Base-by-base conservation (phyloP, 2,329 filamentous ascomycete species). In the Magnaporthiopsis poae region DNA sequence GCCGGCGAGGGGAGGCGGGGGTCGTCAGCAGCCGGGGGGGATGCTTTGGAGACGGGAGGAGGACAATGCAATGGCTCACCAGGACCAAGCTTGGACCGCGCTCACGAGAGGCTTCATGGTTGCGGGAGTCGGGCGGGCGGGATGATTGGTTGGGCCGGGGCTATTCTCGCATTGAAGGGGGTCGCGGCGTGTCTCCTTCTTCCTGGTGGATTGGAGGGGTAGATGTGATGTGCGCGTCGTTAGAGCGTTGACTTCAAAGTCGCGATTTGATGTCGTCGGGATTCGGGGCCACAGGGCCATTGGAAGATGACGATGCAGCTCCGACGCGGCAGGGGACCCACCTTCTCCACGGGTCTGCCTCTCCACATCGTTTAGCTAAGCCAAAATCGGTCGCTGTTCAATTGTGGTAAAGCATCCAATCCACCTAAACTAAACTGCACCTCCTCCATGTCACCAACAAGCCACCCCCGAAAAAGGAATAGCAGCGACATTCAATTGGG, bases 91-190 rank as follows among this genome's bases (percentile, higher is more conserved):
- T 81, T 96, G 93, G 81, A 93, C 86, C 71, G 92, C 89, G 75
- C 91, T 90, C 73, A 98, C 91, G 76, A 98, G 83, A 72, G 94
- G 93, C 88, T 97, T 97, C 93, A 97, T 97, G 75, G 74, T 86
- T 81, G 68, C 59, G 67, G 65, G n/a, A 31, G 18, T 61, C 35
- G 35, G 35, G 35, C 9, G 12, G 60, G 36, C 36, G 31, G 31
- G 3, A 31, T 15, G 36, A 39, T 39, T 39, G 36, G 36, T 15
- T 15, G 39, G 18, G 39, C 39, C 1, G 39, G 39, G 5, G 39
- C 39, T 46, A 46, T 46, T 46, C 39, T 46, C 39, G 39, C 39
- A 46, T 46, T 13, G 39, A 18, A 46, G 18, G 15, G 15, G 39
- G 15, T 13, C 13, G 39, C 18, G 39, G 39, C 15, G 39, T 7